phyloP scores from a whole-genome alignment of 129 eudicot species.

The Arctium minus region DNA sequence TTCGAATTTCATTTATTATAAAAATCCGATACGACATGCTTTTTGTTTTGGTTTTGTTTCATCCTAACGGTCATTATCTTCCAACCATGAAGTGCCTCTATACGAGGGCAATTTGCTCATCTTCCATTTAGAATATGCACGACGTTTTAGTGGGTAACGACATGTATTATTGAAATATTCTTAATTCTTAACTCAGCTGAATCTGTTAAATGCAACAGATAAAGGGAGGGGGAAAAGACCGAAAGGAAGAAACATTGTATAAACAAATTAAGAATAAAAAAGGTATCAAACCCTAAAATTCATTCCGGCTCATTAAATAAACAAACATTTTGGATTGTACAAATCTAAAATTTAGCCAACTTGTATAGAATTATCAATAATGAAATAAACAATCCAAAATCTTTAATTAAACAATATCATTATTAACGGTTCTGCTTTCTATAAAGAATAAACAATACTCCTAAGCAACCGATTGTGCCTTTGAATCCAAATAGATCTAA shows the following conservation, averaged over 20 bases:
- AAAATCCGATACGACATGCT: not conserved
- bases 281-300: not conserved
- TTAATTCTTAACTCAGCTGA: not conserved
- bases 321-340: no score
- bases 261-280: no score
- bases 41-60: not conserved
- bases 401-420: no score
- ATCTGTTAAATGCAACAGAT: not conserved
- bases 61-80: not conserved
- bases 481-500: no score
- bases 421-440: not conserved
- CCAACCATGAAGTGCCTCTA: not conserved
- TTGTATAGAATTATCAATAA: no score
- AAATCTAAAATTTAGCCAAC: no score
- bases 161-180: not conserved
- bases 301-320: no score
- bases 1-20: not conserved
- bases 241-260: not conserved
- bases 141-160: not conserved
- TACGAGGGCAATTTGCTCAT: not conserved
- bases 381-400: not conserved
- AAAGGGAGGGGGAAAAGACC: not conserved
- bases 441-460: no score
- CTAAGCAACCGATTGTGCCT: no score
- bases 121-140: not conserved